Conservation (phyloP, 164 flowering plant genomes). For the Umbellularia californica region DNA sequence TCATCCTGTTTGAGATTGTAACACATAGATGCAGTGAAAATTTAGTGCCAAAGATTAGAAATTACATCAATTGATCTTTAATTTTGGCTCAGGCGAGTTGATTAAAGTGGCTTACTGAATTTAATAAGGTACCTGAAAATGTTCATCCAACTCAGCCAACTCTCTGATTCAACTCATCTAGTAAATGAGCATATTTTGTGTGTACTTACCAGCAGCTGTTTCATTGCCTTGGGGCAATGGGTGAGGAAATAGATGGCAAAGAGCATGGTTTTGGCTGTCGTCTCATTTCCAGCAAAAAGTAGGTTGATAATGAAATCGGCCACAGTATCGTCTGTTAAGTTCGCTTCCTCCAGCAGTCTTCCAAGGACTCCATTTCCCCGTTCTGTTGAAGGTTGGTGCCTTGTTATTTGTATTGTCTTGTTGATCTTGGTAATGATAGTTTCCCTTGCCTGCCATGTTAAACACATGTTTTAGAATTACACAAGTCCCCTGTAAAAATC, state of each 20-base stretch:
- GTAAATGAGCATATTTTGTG: neutral
- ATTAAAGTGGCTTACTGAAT: too few species aligned
- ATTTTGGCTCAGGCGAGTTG: neutral
- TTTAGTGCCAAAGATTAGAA: too few species aligned
- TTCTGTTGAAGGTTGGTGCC: conserved; percentile 13
- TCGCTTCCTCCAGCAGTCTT: conserved; percentile 65
- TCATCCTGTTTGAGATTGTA: conserved; percentile 43
- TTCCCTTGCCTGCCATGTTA: conserved; percentile 55
- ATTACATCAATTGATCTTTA: neutral
- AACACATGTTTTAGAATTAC: neutral
- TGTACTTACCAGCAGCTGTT: conserved; percentile 48
- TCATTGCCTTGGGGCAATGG: conserved; percentile 57
- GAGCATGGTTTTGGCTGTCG: conserved; percentile 85
- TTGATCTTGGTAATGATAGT: conserved; percentile 65
- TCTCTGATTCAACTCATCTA: too few species aligned
- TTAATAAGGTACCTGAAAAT: too few species aligned
- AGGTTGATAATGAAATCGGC: conserved; percentile 87
- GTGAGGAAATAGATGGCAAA: conserved; percentile 79
- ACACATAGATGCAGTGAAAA: too few species aligned
- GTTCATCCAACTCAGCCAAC: too few species aligned
- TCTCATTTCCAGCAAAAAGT: conserved; percentile 89
- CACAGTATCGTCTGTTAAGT: conserved; percentile 53
- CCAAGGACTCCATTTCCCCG: conserved; percentile 55
- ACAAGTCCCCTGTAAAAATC: neutral
- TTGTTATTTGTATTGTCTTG: conserved; percentile 37